Evolutionary conservation across 257 asterid genomes (phyloP), one percentile per base, ranked within the genome.

Genomic region (Plantago ovata): DNA sequence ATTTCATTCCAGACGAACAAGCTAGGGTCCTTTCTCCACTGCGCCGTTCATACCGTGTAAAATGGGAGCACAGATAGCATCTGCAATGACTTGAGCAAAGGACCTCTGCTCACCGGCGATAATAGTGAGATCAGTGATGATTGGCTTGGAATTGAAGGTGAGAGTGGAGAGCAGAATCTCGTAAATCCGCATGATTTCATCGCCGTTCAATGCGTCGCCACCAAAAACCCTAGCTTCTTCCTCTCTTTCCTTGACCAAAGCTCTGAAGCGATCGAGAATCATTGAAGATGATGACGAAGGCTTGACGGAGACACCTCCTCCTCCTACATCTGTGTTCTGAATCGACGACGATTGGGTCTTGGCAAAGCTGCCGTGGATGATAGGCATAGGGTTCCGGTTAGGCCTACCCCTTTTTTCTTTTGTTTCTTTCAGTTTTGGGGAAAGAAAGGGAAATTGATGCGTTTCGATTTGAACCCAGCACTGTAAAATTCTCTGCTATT

Each of bases 101-200:
- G 67, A 75, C 75, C 78, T 72, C 69, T 80, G 88, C 69, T 92
- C 96, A 36, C 96, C 98, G 7, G 98, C 96, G 38, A 92, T 85
- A 36, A 92, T 86, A 23, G 96, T 92, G 57, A 92, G 94, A 71
- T 85, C 96, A 70, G 95, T 92, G 52, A 92, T 92, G 38, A 86
- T 67, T 12, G 95, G 93, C 84, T 92, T 92, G 62, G 87, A 92
- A 77, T 92, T 92, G 47, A 81, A 62, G 14, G 83, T 77, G 57
- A 92, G 89, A 23, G 86, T 92, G 10, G 94, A 82, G 23, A 92
- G 65, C 38, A 82, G 58, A 60, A 73, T 42, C 63, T 92, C 96
- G 33, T 92, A 92, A 69, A 88, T 64, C 74, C 84, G 77, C 58
- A 92, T 94, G 47, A 88, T 77, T 49, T 84, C 95, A 33, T 83